These are phyloP conservation scores for Arthrobotrys sphaeroides DNA, from an alignment of 2,329 filamentous ascomycete genomes.

Conservation along the genomic window DNA sequence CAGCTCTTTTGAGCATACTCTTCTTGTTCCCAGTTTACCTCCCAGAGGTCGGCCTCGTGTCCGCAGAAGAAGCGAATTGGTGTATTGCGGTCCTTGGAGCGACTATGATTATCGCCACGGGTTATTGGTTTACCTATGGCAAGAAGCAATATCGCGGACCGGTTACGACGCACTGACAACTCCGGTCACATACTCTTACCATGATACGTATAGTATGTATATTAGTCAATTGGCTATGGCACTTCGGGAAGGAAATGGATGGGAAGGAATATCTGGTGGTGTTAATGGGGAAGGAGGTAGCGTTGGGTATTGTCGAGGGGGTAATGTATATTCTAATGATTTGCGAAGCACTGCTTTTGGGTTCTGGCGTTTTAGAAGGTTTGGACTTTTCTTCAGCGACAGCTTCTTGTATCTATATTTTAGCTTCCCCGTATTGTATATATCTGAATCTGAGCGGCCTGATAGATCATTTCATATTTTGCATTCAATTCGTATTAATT, in stretches of 20 bases:
- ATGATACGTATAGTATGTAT: not conserved
- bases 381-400: slow-evolving; percentile 23
- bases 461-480: not conserved
- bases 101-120: slow-evolving; percentile 42
- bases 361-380: slow-evolving; percentile 21
- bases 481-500: slow-evolving; percentile 1
- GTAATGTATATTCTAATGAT: slow-evolving; percentile 43
- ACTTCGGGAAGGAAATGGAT: not conserved
- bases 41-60: slow-evolving; percentile 39
- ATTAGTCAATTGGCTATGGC: not conserved
- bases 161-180: slow-evolving; percentile 44
- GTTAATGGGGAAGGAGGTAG: not conserved
- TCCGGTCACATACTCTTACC: not conserved
- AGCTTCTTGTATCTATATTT: slow-evolving; percentile 12
- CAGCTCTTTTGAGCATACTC: slow-evolving; percentile 36
- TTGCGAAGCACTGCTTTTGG: slow-evolving; percentile 4
- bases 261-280: not conserved
- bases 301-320: not conserved
- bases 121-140: slow-evolving; percentile 48
- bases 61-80: slow-evolving; percentile 50
- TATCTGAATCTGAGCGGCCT: slow-evolving; percentile 8
- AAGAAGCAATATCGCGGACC: slow-evolving; percentile 49
- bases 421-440: not conserved
- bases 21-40: slow-evolving; percentile 51
- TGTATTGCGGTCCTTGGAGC: slow-evolving; percentile 41